Evolutionary conservation across 192 early-diverging fungal genomes (phyloP), one percentile per base, ranked within the genome.

Genomic region (Backusella luteola): DNA sequence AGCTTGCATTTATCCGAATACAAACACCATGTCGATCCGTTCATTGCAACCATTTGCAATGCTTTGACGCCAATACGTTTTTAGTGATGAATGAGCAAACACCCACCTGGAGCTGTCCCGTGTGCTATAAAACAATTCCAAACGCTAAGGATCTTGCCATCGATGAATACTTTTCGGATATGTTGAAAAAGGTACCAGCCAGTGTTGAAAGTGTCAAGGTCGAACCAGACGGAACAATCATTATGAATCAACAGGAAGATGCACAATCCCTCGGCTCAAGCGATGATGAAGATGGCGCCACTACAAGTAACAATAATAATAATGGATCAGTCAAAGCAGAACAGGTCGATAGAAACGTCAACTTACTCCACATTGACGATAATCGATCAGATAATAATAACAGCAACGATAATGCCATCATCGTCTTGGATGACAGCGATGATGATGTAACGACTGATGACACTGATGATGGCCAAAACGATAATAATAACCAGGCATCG

Each of bases 11-110:
- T 44, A 87, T 85, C 15, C 90, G 93, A 8, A 94, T 96, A 49
- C 83, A 71, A 1, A 77, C 83, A 32, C 93, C 95, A 0, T 85
- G 82, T 6, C 88, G 92, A 38, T 88, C 92, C 0, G 79, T 74
- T 15, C 79, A 81, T 11, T 96, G 95, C 74, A 75, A 87, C 46
- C 95, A 96, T 78, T 73, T 92, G 23, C 93, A 96, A 80, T 96
- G 95, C 79, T 96, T 94, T 83, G 95, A 96, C 71, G 87, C 84
- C 21, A 87, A 84, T 17, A 90, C 88, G 3, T 95, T 92, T 74
- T 84, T 96, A 66, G 80, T 86, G 52, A 85, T 96, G 77, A 94
- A 93, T 66, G 87, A 90, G 63, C 88, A 87, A 69, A 84, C 85
- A 3, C 87, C 89, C 0, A 87, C 87, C 6, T 94, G 90, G 90